phyloP scores from a whole-genome alignment of 2,329 filamentous ascomycete genomes.

The Cercospora brassicicola region DNA sequence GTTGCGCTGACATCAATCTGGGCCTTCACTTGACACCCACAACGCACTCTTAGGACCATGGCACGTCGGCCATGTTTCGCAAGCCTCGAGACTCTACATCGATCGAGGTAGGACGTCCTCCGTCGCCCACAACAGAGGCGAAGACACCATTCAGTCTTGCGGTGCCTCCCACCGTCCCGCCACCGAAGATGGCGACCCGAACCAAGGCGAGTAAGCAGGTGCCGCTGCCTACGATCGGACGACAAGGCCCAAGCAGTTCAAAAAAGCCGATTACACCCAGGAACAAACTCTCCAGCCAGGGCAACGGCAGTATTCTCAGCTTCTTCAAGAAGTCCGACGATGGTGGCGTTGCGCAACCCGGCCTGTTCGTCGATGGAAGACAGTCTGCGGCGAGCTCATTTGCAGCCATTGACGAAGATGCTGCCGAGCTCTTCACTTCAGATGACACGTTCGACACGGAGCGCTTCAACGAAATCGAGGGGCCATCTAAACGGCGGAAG shows the following conservation, averaged over 20 bases:
- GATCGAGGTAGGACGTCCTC: conserved; percentile 49
- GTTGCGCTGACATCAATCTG: background rate
- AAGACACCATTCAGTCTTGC: conserved; percentile 38
- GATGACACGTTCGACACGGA: conserved; percentile 30
- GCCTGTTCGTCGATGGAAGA: conserved; percentile 42
- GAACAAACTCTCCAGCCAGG: conserved; percentile 43
- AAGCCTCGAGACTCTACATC: conserved; percentile 51
- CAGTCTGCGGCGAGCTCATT: background rate
- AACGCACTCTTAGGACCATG: background rate
- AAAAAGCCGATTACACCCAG: conserved; percentile 40
- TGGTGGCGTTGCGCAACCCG: conserved; percentile 26
- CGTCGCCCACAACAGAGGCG: conserved; percentile 49
- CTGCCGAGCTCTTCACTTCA: conserved; percentile 14
- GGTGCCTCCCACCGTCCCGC: conserved; percentile 33
- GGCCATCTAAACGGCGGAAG: conserved; percentile 47
- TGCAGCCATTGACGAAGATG: background rate
- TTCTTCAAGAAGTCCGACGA: conserved; percentile 57
- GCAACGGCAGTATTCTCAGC: conserved; percentile 54
- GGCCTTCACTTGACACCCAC: background rate
- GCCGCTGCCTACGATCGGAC: conserved; percentile 34
- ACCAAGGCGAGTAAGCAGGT: conserved; percentile 28
- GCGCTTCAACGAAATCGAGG: conserved; percentile 48
- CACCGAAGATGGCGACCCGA: conserved; percentile 36
- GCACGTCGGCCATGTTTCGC: conserved; percentile 50
- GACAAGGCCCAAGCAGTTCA: conserved; percentile 35